Evolutionary conservation across 1,284 basidiomycete species (phyloP), one percentile per base, ranked within the genome.

Genomic region (Abortiporus biennis): DNA sequence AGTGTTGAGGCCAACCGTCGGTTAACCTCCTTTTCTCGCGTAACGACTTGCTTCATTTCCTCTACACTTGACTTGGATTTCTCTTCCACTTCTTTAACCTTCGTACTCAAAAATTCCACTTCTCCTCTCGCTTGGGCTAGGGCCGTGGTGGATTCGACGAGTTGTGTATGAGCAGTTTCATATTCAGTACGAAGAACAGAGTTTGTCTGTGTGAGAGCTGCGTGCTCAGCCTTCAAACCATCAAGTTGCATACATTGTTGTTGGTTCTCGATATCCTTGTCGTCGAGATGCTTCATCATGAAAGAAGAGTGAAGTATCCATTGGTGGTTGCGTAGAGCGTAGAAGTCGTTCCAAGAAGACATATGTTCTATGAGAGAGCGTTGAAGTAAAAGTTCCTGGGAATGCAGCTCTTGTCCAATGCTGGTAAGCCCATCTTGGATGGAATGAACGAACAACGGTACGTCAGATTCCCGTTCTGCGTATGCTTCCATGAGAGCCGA

Each of bases 11-110:
- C 68, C 33, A 85, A 55, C 13, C 71, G 67, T 45, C 73, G 69
- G 4, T 63, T 57, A 1, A 60, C 49, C 23, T 77, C 72, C 38
- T 67, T 71, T 51, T 84, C 81, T 46, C 69, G 75, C 46, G 72
- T 67, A 50, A 65, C 38, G 0, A 37, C 45, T 15, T 63, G 59
- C 39, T 63, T 55, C 8, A 52, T 50, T 29, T 47, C 48, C 1
- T 51, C 45, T 3, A 55, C 42, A 24, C 63, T 58, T 3, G 50
- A 51, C 34, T 50, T 52, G 13, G 47, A 40, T 17, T 56, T 46
- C 3, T 48, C 44, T 36, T 54, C 51, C 13, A 45, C 49, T 5
- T 44, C 46, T n/a, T 59, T 53, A 1, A 63, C 42, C 40, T 62
- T 45, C 44, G 58, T 51, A 42, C 43, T 46, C 42, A 57, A 38